Conservation (phyloP, 139 green algal genomes). For the Parachlorella kessleri region DNA sequence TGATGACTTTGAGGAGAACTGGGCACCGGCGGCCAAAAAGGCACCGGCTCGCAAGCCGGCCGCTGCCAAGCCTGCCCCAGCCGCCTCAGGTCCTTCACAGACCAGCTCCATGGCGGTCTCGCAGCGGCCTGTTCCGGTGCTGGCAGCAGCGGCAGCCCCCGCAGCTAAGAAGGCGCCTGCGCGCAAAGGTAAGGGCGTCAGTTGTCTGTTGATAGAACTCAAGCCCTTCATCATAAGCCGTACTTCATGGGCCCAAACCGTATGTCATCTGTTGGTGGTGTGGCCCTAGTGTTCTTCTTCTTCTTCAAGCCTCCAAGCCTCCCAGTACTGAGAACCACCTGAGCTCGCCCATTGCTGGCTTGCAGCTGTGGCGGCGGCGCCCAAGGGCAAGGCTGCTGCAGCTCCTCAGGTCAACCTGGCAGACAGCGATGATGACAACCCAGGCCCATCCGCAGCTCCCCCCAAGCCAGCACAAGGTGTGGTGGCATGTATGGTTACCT, state of each 20-base stretch:
- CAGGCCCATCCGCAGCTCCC: conserved; percentile 1
- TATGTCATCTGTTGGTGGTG: too few relatives aligned
- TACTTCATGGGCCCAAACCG: too few relatives aligned
- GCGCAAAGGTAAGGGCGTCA: background rate
- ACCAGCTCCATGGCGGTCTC: background rate
- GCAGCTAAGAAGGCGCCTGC: background rate
- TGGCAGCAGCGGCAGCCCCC: too few relatives aligned
- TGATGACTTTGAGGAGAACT: background rate
- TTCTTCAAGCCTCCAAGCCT: too few relatives aligned
- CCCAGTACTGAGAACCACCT: too few relatives aligned
- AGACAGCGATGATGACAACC: background rate
- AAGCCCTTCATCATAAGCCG: too few relatives aligned
- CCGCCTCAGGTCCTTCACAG: background rate
- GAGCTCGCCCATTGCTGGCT: too few relatives aligned
- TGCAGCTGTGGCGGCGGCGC: too few relatives aligned
- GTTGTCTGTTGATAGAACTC: too few relatives aligned
- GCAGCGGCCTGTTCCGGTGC: too few relatives aligned
- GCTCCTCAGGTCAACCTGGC: background rate
- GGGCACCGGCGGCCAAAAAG: conserved; percentile 19
- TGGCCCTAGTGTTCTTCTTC: too few relatives aligned
- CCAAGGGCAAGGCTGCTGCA: conserved; percentile 21
- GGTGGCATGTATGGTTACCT: too few relatives aligned
- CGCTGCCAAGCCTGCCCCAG: background rate
- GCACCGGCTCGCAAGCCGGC: conserved; percentile 23
- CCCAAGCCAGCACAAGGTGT: background rate